Evolutionary conservation across 352 stramenopile species (phyloP), one percentile per base, ranked within the genome.

Genomic region (Peronospora belbahrii): DNA sequence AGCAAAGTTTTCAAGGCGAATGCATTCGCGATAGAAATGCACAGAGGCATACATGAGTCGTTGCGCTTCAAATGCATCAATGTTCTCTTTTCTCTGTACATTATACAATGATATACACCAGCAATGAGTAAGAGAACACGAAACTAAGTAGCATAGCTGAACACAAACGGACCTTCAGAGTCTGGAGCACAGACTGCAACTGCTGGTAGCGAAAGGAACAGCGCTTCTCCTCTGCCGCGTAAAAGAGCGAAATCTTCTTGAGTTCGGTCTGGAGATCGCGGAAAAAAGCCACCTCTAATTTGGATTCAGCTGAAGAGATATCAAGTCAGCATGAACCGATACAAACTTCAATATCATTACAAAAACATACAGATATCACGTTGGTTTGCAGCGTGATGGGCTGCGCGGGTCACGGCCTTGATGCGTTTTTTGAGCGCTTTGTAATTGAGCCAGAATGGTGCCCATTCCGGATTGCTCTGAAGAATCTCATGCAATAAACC

Each of bases 371-470:
- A 77, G 19, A 80, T 77, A 63, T 74, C 64, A 25, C 57, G 57
- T 49, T 79, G 55, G 15, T 45, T 64, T 41, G 57, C 20, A 20
- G 61, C 48, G 33, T 67, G 59, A 50, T 69, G 62, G 19, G 55
- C 64, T 20, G 67, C 63, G 30, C 58, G 46, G 6, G 70, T 76
- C 25, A 88, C 75, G 24, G 70, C 71, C 56, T 90, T 90, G 45
- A 90, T 88, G 52, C 71, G 75, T 47, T 88, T 90, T 59, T 90
- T 90, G 38, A 90, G 73, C 24, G 58, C 76, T 63, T 90, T 90
- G 56, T 90, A 90, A 63, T 88, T 88, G 55, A 90, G 78, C 79
- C 79, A 90, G 52, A 88, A 90, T 20, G 75, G 75, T n/a, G 73
- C 75, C 75, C 75, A 90, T 49, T 88, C 74, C 8, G 79, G 75